These are phyloP conservation scores for Erythrophleum fordii DNA, from an alignment of 306 rosid species.

Conservation along the genomic window DNA sequence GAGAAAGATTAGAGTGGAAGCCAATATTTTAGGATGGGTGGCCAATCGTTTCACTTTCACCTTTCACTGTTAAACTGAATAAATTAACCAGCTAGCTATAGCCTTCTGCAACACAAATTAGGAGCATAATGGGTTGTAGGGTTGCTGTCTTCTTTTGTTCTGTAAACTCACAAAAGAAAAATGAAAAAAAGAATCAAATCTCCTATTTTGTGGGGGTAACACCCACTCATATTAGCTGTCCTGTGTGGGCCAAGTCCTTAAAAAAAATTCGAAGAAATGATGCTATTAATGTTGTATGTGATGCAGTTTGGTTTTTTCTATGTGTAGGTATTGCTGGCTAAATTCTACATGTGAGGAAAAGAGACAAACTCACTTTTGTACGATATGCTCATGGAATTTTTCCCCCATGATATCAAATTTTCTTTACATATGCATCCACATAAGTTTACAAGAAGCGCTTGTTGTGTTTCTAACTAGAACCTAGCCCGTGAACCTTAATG, in stretches of 20 bases:
- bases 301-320: slow-evolving; percentile 55
- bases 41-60: slow-evolving; percentile 40
- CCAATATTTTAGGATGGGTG: slow-evolving; percentile 41
- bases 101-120: background rate
- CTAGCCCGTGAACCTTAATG: slow-evolving; percentile 71
- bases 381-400: slow-evolving; percentile 45
- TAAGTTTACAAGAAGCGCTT: slow-evolving; percentile 29
- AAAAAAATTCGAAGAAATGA: slow-evolving; percentile 24
- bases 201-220: slow-evolving; percentile 50
- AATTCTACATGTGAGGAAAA: slow-evolving; percentile 78
- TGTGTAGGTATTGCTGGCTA: slow-evolving; percentile 42
- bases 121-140: slow-evolving; percentile 3
- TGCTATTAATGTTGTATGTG: slow-evolving; percentile 34
- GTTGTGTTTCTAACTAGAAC: slow-evolving; percentile 45
- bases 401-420: slow-evolving; percentile 22
- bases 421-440: slow-evolving; percentile 17
- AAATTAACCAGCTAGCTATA: background rate
- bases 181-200: background rate
- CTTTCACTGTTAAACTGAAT: slow-evolving; percentile 23
- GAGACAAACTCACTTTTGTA: slow-evolving; percentile 62
- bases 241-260: slow-evolving; percentile 19
- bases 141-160: slow-evolving; percentile 25
- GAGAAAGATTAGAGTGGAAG: slow-evolving; percentile 36
- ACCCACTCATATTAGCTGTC: slow-evolving; percentile 43
- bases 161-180: slow-evolving; percentile 7